Evolutionary conservation across 1,284 basidiomycete species (phyloP), one percentile per base, ranked within the genome.

Genomic region (Leucoagaricus sp.): DNA sequence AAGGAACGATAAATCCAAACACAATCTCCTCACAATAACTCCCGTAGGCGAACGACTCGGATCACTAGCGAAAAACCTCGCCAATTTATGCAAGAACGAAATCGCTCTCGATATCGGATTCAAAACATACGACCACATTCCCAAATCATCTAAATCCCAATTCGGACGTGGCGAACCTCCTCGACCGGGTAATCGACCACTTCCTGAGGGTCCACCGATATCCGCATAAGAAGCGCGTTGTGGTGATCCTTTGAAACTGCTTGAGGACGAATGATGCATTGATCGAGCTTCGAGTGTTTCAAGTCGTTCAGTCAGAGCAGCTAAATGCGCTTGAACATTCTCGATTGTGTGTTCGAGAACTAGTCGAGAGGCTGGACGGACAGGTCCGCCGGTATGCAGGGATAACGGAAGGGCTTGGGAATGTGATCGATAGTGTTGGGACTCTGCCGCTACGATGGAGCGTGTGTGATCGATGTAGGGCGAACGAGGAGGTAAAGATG

Each of bases 251-350:
- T 72, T 71, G 38, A 69, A 66, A 64, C 51, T 69, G 69, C n/a
- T 75, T 68, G 31, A 72, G 68, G 28, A 69, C 63, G 74, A 72
- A 13, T 69, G 58, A 40, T 72, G 71, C 3, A 69, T 65, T 25
- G 71, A 71, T 19, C 79, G 69, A 2, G 80, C 76, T 61, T 96
- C 94, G 17, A 96, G 74, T 5, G 81, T 78, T 62, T 93, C 88
- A 26, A 98, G 76, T 10, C 96, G 86, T 71, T 98, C 96, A 33
- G 88, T 90, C 36, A 98, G 80, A 1, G 95, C 94, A 1, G 93
- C 90, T 7, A 98, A 77, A 57, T 95, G 93, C 0, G 89, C 87
- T 69, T 98, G 96, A 55, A 95, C 84, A 61, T 84, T 87, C 69
- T 94, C 91, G 10, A 96, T 75, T 0, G 89, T 89, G 52, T 81